These are phyloP conservation scores for Aspergillus neoniger DNA, from an alignment of 2,329 filamentous ascomycete species.

Conservation along the genomic window DNA sequence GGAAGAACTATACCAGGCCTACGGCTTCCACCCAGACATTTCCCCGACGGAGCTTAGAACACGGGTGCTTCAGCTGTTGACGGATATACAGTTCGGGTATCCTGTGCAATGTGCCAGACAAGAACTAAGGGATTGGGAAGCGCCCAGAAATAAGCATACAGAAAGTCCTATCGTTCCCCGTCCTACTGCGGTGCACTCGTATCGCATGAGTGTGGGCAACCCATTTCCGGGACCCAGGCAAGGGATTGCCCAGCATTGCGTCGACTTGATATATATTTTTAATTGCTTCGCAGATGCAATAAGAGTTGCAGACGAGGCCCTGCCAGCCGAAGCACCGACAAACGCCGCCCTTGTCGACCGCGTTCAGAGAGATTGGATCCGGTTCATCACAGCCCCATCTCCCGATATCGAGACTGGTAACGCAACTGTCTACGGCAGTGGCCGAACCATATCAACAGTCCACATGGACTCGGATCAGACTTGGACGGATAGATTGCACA, in stretches of 20 bases:
- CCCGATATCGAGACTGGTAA: not conserved
- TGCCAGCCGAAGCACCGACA: not conserved
- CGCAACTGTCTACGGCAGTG: not conserved
- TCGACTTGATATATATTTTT: conserved; percentile 4
- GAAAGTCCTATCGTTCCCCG: not conserved
- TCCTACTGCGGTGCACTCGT: not conserved
- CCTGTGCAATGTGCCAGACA: not conserved
- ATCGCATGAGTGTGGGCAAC: conserved; percentile 2
- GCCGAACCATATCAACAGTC: not conserved
- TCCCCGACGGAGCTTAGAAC: not conserved
- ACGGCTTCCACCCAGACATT: not conserved
- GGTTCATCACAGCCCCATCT: not conserved
- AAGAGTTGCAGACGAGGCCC: not conserved
- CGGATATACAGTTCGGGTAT: conserved; percentile 6
- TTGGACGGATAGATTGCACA: not conserved
- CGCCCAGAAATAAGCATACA: not conserved
- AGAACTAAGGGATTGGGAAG: conserved; percentile 1
- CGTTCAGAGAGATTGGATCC: conserved; percentile 2
- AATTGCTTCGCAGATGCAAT: conserved; percentile 2
- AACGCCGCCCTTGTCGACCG: not conserved
- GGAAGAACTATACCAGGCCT: not conserved
- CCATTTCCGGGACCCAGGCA: not conserved
- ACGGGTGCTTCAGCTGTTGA: not conserved
- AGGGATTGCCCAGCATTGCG: conserved; percentile 3
- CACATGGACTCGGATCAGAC: not conserved